A percentile compares a stretch with the other conserved stretches of the same genome.
phyloP scores from a whole-genome alignment of 495 filamentous ascomycete genomes.

The Daldinia childiae region DNA sequence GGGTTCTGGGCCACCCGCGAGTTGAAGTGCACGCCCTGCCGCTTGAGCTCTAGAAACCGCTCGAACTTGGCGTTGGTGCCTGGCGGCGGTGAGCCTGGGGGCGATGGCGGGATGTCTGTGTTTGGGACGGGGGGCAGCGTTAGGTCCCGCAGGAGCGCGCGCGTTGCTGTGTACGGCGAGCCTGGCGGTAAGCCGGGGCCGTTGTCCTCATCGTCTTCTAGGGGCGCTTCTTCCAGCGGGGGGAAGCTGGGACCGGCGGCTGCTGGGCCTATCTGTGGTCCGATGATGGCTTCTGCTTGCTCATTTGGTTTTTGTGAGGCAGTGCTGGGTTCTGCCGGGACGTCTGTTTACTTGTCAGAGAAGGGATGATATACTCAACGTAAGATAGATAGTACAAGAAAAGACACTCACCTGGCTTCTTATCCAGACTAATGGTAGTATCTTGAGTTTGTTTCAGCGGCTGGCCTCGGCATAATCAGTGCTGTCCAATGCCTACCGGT shows the following conservation, averaged over 20 bases:
- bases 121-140: slow-evolving; percentile 85
- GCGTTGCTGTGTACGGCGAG: slow-evolving; percentile 75
- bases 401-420: slow-evolving; percentile 32
- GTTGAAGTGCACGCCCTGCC: slow-evolving; percentile 91
- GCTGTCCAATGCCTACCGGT: slow-evolving; percentile 44
- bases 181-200: slow-evolving; percentile 55
- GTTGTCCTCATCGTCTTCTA: slow-evolving; percentile 26
- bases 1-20: slow-evolving; percentile 74
- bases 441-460: slow-evolving; percentile 42
- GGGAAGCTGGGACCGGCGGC: slow-evolving; percentile 48
- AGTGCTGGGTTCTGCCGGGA: slow-evolving; percentile 16
- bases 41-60: slow-evolving; percentile 86
- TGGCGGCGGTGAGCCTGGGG: slow-evolving; percentile 75
- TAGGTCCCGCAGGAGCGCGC: slow-evolving; percentile 75
- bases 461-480: slow-evolving; percentile 49
- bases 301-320: slow-evolving; percentile 32
- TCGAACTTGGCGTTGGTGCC: slow-evolving; percentile 76
- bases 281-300: slow-evolving; percentile 33
- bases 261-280: slow-evolving; percentile 43
- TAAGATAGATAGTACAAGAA: not conserved
- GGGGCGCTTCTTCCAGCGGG: slow-evolving; percentile 43
- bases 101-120: slow-evolving; percentile 84
- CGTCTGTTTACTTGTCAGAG: slow-evolving; percentile 27
- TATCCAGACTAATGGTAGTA: slow-evolving; percentile 17
- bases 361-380: not conserved